Conservation (phyloP, 371 early-diverging fungal genomes). For the Rhizopus sp. region DNA sequence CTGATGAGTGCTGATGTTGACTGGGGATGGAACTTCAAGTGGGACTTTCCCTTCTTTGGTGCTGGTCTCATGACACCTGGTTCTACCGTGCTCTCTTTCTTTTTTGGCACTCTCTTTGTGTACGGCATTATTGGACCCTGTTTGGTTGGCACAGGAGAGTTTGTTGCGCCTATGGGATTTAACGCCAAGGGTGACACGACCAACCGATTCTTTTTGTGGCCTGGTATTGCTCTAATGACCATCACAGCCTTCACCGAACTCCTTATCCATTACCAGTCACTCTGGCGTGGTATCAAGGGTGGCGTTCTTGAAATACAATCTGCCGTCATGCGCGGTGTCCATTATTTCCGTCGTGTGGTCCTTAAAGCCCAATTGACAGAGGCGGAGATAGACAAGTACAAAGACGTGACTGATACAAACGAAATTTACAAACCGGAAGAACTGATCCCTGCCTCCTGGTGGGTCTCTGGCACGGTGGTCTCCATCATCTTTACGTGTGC, state of each 20-base stretch:
- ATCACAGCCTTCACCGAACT: constrained; percentile 66
- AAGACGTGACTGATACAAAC: constrained; percentile 17
- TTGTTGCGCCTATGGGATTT: constrained; percentile 42
- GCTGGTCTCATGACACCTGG: constrained; percentile 71
- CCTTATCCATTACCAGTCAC: constrained; percentile 51
- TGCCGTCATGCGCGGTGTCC: constrained; percentile 13
- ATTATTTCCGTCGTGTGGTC: constrained; percentile 16
- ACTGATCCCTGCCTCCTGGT: constrained; percentile 64
- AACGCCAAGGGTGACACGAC: constrained; percentile 36
- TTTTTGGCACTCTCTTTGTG: constrained; percentile 54
- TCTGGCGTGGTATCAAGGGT: constrained; percentile 59
- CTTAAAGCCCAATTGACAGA: constrained; percentile 7
- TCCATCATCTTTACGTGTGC: constrained; percentile 65
- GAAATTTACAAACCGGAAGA: constrained; percentile 38
- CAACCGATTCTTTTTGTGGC: constrained; percentile 66
- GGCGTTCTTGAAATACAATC: constrained; percentile 22
- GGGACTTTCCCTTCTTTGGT: constrained; percentile 69
- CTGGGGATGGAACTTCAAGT: constrained; percentile 63
- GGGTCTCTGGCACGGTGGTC: constrained; percentile 56
- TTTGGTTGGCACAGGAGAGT: constrained; percentile 43
- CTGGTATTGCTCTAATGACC: constrained; percentile 76
- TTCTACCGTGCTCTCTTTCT: constrained; percentile 60
- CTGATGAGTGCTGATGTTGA: constrained; percentile 54
- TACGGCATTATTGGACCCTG: constrained; percentile 57
- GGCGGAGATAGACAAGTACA: constrained; percentile 8